A percentile compares a stretch with the other conserved stretches of the same genome.
Conservation (phyloP, 192 early-diverging fungal genomes). For the Spizellomyces punctatus region DNA sequence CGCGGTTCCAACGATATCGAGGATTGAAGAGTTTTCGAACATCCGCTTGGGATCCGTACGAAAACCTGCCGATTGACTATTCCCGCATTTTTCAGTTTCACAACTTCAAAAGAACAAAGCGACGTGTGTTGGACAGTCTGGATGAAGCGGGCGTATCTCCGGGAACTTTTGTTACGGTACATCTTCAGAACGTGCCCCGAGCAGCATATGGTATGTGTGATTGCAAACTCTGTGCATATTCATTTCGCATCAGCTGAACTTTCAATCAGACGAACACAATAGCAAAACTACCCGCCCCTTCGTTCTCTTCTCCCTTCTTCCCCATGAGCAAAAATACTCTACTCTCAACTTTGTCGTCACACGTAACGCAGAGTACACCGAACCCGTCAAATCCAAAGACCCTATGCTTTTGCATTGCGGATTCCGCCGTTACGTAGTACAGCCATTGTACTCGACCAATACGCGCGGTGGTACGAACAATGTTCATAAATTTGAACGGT, state of each 20-base stretch:
- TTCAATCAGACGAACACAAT: conserved; percentile 1
- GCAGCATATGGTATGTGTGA: conserved; percentile 20
- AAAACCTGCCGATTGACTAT: conserved; percentile 96
- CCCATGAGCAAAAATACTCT: conserved; percentile 95
- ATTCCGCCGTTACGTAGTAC: conserved; percentile 82
- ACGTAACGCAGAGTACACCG: conserved; percentile 65
- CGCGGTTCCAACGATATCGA: conserved; percentile 91
- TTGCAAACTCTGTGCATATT: neutral
- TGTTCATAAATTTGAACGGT: conserved; percentile 95
- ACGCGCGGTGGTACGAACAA: conserved; percentile 81
- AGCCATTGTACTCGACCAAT: conserved; percentile 90
- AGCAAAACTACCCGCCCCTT: conserved; percentile 33
- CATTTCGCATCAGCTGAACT: neutral
- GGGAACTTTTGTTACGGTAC: conserved; percentile 75
- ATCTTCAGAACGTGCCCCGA: conserved; percentile 45
- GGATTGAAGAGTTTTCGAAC: conserved; percentile 93
- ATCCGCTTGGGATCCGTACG: conserved; percentile 97
- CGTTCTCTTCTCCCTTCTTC: conserved; percentile 71
- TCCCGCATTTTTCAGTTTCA: conserved; percentile 95
- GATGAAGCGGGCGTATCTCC: conserved; percentile 56
- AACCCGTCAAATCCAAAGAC: conserved; percentile 90
- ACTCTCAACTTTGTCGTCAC: conserved; percentile 79
- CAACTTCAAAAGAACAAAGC: conserved; percentile 80
- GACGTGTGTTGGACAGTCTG: conserved; percentile 62
- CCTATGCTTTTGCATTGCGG: conserved; percentile 84